A percentile compares a stretch with the other conserved stretches of the same genome.
These are phyloP conservation scores for Passalora sequoiae DNA, from an alignment of 2,329 filamentous ascomycete genomes.

Conservation along the genomic window DNA sequence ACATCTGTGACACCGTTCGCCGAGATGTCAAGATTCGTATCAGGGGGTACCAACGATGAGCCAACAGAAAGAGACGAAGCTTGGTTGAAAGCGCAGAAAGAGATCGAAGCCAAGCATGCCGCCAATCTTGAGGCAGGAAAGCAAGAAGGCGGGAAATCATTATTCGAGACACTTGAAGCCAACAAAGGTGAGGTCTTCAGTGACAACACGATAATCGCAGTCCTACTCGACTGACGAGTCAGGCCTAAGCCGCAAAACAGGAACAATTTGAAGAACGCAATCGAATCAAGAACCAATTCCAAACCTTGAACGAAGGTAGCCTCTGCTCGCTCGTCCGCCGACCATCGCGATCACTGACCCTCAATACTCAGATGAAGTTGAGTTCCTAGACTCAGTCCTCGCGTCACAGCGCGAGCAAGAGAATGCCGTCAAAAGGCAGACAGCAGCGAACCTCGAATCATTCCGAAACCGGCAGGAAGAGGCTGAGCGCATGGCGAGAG, in stretches of 20 bases:
- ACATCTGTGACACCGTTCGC: constrained; percentile 2
- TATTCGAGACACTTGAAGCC: constrained; percentile 72
- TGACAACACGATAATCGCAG: neutral
- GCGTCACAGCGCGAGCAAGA: constrained; percentile 55
- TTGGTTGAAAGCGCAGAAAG: constrained; percentile 61
- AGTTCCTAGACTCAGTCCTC: constrained; percentile 61
- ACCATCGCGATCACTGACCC: no score
- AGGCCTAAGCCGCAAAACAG: constrained; percentile 64
- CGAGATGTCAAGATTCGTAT: constrained; percentile 49
- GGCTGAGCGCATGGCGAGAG: constrained; percentile 47
- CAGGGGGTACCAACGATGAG: constrained; percentile 48
- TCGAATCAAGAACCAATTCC: constrained; percentile 70
- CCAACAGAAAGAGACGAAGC: constrained; percentile 48
- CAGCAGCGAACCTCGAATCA: constrained; percentile 52
- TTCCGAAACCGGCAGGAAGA: constrained; percentile 58
- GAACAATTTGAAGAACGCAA: constrained; percentile 72
- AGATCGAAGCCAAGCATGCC: constrained; percentile 57
- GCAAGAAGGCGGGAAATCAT: constrained; percentile 53
- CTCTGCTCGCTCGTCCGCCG: no score
- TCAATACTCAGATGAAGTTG: constrained; percentile 76
- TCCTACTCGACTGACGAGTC: constrained; percentile 25
- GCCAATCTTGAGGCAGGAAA: constrained; percentile 49
- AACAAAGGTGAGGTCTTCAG: constrained; percentile 61
- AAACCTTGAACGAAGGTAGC: constrained; percentile 68
- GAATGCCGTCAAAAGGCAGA: constrained; percentile 53